Base-by-base conservation (phyloP, 2,329 filamentous ascomycete species). In the Allantophomopsis cytisporea region DNA sequence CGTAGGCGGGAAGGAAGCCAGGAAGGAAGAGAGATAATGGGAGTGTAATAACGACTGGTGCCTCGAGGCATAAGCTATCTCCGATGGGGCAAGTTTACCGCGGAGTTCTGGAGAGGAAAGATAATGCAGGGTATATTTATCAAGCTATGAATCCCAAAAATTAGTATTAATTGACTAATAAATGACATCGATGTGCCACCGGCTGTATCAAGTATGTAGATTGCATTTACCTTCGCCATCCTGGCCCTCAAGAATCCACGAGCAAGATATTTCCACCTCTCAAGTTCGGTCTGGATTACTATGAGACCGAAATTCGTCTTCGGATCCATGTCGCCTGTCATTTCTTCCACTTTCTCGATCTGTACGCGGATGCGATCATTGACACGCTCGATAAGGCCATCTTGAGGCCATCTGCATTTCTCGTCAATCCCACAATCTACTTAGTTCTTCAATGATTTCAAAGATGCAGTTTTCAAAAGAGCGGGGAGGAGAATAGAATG, bases 261-360 rank as follows among this genome's bases (percentile, higher is more conserved):
- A 14, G 96, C 73, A 16, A 98, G 69, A 54, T 87, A 98, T 63
- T 94, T 94, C 62, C 84, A 93, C 35, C 91, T 72, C 58, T 95
- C 88, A 40, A 98, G 73, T 63, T 98, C 91, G 6, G 93, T 96
- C 65, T 98, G 91, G 40, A 95, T 79, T 45, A 98, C 82, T 37
- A 95, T 94, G 54, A 96, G 78, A 44, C 78, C 77, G 58, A 98
- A 94, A 58, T 94, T 96, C 47, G 84, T 80, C 59, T 83, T 87
- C 36, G 88, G 83, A 53, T 94, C 87, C 76, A 88, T 82, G 54
- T 83, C 79, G 45, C 82, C 83, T 11, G 83, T 89, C 69, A 88
- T 73, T 43, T 80, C 73, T 62, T 84, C 80, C 46, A 85, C 75
- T 49, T 68, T 71, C 58, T 79, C 72, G 52, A 83, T 83, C 64